phyloP scores from a whole-genome alignment of 2,329 filamentous ascomycete genomes.

The Lachnellula arida region DNA sequence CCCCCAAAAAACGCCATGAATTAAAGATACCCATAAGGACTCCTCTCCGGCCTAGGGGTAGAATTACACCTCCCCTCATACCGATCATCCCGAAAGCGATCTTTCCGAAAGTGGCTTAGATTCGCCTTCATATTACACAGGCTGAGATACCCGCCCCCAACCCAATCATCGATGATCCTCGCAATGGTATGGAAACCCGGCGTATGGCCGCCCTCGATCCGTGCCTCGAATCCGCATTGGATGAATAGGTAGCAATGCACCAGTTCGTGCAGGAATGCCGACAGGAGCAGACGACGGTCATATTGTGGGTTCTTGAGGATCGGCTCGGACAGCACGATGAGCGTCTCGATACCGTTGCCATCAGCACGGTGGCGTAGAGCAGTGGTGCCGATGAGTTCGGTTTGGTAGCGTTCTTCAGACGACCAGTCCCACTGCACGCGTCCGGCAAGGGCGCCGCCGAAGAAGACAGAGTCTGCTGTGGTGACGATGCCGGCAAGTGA shows the following conservation, averaged over 20 bases:
- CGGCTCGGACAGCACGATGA: conserved; percentile 56
- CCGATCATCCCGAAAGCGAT: conserved; percentile 1
- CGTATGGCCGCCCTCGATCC: conserved; percentile 54
- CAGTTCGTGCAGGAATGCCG: conserved; percentile 62
- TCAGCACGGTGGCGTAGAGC: conserved; percentile 42
- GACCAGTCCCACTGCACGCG: conserved; percentile 61
- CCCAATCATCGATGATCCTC: conserved; percentile 56
- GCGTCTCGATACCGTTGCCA: conserved; percentile 52
- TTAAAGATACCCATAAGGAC: too few species aligned
- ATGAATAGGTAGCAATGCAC: conserved; percentile 65
- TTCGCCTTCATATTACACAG: conserved; percentile 59
- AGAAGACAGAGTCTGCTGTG: conserved; percentile 59
- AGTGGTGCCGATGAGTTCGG: conserved; percentile 58
- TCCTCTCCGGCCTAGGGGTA: too few species aligned
- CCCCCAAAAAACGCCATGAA: too few species aligned
- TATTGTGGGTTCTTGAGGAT: conserved; percentile 49
- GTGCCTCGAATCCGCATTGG: conserved; percentile 53
- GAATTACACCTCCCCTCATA: background rate
- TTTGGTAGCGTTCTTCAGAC: conserved; percentile 45
- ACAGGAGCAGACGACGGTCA: conserved; percentile 57
- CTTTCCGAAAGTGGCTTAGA: conserved; percentile 45
- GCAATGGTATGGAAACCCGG: conserved; percentile 55
- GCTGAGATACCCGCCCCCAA: conserved; percentile 47
- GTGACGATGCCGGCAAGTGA: conserved; percentile 55
- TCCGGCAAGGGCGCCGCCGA: conserved; percentile 49